These are phyloP conservation scores for Suillus americanus DNA, from an alignment of 768 basidiomycete genomes.

Conservation along the genomic window DNA sequence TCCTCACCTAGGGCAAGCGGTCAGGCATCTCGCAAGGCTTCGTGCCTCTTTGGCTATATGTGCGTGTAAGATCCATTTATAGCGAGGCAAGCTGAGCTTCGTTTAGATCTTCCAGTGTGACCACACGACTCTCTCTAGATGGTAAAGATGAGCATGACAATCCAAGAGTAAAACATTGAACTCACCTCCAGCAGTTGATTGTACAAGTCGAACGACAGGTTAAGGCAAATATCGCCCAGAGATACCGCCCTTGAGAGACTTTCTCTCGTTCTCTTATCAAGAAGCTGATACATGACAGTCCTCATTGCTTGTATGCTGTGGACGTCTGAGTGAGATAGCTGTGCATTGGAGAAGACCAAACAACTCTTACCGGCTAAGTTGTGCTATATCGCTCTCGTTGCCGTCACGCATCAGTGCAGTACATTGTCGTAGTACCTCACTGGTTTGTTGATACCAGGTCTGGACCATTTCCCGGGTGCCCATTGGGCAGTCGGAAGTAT, in stretches of 20 bases:
- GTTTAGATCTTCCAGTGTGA: not conserved
- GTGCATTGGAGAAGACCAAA: not conserved
- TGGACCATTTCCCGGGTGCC: slow-evolving; percentile 3
- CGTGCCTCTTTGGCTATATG: not conserved
- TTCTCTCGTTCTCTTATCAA: slow-evolving; percentile 2
- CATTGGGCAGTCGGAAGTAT: not conserved
- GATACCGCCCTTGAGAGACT: slow-evolving; percentile 2
- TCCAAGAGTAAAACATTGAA: not conserved
- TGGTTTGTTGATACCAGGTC: slow-evolving; percentile 4
- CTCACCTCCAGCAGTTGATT: not conserved
- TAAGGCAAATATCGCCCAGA: not conserved
- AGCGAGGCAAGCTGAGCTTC: not conserved
- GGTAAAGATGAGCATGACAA: not conserved
- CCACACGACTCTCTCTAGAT: not conserved
- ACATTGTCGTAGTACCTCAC: slow-evolving; percentile 4
- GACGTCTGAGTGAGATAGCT: not conserved
- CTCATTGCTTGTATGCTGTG: slow-evolving; percentile 4
- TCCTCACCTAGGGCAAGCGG: not conserved
- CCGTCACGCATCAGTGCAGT: not conserved
- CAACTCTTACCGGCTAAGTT: slow-evolving; percentile 1
- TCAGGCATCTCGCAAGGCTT: not conserved
- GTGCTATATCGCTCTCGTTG: not conserved
- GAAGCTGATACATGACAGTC: slow-evolving; percentile 3
- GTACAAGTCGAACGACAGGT: slow-evolving; percentile 1
- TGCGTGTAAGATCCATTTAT: not conserved